A percentile compares a stretch with the other conserved stretches of the same genome.
Evolutionary conservation across 2,329 filamentous ascomycete genomes (phyloP).

Genomic region (Colletotrichum musae): DNA sequence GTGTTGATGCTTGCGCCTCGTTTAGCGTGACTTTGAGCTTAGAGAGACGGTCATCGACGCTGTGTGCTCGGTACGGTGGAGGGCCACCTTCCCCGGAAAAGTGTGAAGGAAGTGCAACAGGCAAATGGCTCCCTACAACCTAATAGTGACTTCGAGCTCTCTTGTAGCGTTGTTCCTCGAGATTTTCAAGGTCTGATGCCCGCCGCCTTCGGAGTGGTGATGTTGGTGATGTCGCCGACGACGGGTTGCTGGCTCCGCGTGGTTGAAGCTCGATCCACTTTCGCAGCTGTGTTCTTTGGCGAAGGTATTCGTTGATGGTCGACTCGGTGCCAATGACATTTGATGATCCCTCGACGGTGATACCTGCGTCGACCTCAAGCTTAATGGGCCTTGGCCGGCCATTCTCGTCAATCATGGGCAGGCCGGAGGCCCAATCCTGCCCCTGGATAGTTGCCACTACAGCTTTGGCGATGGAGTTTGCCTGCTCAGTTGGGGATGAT

Average conservation of each 20-base stretch:
- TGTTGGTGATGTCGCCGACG: neutral
- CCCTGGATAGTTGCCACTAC: constrained; percentile 58
- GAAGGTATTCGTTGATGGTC: constrained; percentile 48
- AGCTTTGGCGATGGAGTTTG: constrained; percentile 59
- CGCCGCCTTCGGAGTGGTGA: constrained; percentile 38
- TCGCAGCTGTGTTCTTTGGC: constrained; percentile 35
- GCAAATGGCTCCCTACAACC: neutral
- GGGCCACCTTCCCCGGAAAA: no score
- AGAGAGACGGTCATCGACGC: no score
- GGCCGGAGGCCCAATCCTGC: constrained; percentile 57
- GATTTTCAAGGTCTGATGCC: constrained; percentile 40
- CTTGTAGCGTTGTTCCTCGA: constrained; percentile 42
- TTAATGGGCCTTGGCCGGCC: constrained; percentile 58
- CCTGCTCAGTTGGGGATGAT: constrained; percentile 55
- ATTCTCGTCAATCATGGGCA: constrained; percentile 63
- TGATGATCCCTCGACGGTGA: constrained; percentile 59
- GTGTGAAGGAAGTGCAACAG: neutral
- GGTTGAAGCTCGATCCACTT: neutral
- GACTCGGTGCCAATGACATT: constrained; percentile 60
- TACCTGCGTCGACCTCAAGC: constrained; percentile 61
- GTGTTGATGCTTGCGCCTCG: no score
- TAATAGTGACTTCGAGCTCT: constrained; percentile 44
- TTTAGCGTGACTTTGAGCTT: no score
- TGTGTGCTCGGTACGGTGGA: no score
- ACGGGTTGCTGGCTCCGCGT: neutral